phyloP scores from a whole-genome alignment of 495 filamentous ascomycete genomes.

The Ascodesmis nigricans region DNA sequence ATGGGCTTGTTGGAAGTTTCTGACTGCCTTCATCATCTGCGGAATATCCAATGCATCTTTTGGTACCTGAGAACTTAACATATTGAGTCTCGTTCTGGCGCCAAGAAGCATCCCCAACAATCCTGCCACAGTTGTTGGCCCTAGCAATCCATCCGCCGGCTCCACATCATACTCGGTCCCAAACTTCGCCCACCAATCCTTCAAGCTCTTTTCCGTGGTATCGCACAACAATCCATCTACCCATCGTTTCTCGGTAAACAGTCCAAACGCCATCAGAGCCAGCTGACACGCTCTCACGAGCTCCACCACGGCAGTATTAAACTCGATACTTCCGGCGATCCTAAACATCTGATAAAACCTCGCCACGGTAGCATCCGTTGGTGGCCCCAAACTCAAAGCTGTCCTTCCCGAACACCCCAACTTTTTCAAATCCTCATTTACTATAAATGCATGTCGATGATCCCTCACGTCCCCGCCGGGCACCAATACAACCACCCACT shows the following conservation, averaged over 20 bases:
- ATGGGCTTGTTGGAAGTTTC: constrained; percentile 70
- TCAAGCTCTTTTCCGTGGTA: constrained; percentile 69
- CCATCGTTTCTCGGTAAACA: constrained; percentile 43
- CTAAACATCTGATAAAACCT: constrained; percentile 86
- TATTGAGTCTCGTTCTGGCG: constrained; percentile 65
- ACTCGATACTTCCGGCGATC: constrained; percentile 54
- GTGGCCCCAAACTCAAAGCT: constrained; percentile 53
- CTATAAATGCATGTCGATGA: constrained; percentile 68
- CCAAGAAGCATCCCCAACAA: constrained; percentile 74
- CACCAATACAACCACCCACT: constrained; percentile 67
- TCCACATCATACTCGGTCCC: constrained; percentile 75
- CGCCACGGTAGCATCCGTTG: constrained; percentile 57
- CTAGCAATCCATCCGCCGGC: constrained; percentile 74
- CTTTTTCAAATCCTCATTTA: constrained; percentile 86
- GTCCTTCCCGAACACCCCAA: constrained; percentile 79
- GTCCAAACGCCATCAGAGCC: constrained; percentile 70
- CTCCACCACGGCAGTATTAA: constrained; percentile 61
- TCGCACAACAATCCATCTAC: constrained; percentile 87
- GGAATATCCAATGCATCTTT: constrained; percentile 87
- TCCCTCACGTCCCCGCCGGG: constrained; percentile 67
- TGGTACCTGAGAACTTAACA: constrained; percentile 51
- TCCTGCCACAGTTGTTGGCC: constrained; percentile 78
- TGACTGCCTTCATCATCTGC: constrained; percentile 59
- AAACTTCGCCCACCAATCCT: constrained; percentile 91
- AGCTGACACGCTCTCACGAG: constrained; percentile 83